Evolutionary conservation across 768 basidiomycete species (phyloP).

Genomic region (Suillus tomentosus): DNA sequence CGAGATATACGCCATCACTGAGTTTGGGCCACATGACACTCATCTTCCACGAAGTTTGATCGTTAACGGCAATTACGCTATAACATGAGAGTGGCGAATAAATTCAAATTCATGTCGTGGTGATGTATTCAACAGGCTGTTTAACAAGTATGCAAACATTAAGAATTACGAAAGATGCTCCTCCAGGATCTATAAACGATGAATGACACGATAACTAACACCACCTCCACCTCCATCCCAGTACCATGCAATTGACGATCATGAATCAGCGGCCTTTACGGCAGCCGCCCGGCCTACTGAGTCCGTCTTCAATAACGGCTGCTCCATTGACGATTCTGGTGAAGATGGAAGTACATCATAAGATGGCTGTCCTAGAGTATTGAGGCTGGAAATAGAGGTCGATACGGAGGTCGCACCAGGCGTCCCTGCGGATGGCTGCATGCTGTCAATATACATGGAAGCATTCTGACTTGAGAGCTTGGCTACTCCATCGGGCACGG

Average conservation of each 20-base stretch:
- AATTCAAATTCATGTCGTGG: slow-evolving; percentile 2
- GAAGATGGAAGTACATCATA: slow-evolving; percentile 50
- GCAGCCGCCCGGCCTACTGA: not conserved
- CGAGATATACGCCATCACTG: not conserved
- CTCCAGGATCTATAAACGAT: slow-evolving; percentile 8
- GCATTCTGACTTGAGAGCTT: slow-evolving; percentile 6
- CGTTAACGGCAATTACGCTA: not conserved
- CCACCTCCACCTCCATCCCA: no score
- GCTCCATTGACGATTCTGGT: slow-evolving; percentile 37
- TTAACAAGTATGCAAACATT: slow-evolving; percentile 9
- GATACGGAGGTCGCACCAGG: slow-evolving; percentile 27
- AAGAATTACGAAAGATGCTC: slow-evolving; percentile 6
- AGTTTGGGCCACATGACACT: not conserved
- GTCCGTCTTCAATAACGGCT: slow-evolving; percentile 15
- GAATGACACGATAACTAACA: slow-evolving; percentile 2
- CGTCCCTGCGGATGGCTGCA: slow-evolving; percentile 17
- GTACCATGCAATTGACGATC: not conserved
- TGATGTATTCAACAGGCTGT: slow-evolving; percentile 5
- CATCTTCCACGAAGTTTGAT: not conserved
- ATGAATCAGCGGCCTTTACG: not conserved
- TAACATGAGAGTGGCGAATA: not conserved
- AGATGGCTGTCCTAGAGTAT: slow-evolving; percentile 26
- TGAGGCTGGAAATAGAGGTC: slow-evolving; percentile 29
- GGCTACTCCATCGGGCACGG: slow-evolving; percentile 3
- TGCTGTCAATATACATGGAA: slow-evolving; percentile 5